phyloP scores from a whole-genome alignment of 2,329 filamentous ascomycete species.

The Phialophora verrucosa region DNA sequence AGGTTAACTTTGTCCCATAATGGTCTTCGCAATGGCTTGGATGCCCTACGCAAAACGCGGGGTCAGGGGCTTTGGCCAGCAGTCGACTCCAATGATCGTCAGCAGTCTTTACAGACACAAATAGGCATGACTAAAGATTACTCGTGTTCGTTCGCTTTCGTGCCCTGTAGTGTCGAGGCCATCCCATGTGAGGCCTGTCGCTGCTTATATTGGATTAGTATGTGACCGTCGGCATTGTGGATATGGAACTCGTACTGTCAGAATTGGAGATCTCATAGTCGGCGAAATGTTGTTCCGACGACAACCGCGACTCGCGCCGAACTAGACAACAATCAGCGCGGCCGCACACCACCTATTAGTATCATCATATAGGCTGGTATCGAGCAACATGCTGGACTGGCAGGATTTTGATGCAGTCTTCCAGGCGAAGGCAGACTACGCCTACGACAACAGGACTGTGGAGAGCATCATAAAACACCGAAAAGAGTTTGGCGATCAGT shows the following conservation, averaged over 20 bases:
- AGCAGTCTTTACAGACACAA: background rate
- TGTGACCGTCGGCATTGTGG: background rate
- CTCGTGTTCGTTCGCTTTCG: background rate
- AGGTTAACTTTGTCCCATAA: background rate
- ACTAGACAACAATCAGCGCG: background rate
- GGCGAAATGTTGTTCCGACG: background rate
- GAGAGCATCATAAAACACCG: constrained; percentile 70
- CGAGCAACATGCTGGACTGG: constrained; percentile 65
- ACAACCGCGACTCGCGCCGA: background rate
- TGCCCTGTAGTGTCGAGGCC: background rate
- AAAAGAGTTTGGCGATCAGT: constrained; percentile 69
- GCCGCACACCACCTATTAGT: background rate
- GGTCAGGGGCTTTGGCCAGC: background rate
- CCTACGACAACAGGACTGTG: constrained; percentile 66
- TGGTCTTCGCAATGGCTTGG: background rate
- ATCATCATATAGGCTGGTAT: background rate
- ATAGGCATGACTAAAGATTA: background rate
- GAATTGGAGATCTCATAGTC: background rate
- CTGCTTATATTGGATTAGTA: background rate
- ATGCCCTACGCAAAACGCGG: background rate
- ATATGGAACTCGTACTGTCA: background rate
- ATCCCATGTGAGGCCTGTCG: background rate
- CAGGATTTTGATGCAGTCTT: constrained; percentile 73
- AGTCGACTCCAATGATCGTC: background rate
- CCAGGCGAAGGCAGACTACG: constrained; percentile 62